These are phyloP conservation scores for Candida labiduridarum DNA, from an alignment of 1,139 yeast genomes.

Conservation along the genomic window DNA sequence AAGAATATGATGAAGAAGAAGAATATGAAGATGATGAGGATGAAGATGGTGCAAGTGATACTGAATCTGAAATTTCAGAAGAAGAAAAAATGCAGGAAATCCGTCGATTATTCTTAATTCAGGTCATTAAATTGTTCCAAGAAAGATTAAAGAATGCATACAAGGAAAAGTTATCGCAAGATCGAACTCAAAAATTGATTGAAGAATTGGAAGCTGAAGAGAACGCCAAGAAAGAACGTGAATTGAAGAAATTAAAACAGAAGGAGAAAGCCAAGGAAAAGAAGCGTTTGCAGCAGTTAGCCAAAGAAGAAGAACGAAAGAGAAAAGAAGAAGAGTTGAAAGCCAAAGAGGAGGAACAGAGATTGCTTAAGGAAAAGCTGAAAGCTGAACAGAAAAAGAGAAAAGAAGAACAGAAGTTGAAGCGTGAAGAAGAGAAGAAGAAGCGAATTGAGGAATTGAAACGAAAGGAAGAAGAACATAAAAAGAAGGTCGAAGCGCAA, in stretches of 20 bases:
- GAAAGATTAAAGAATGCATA: constrained; percentile 71
- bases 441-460: constrained; percentile 42
- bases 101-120: constrained; percentile 69
- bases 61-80: constrained; percentile 53
- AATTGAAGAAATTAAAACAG: constrained; percentile 69
- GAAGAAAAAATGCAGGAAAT: constrained; percentile 76
- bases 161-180: constrained; percentile 73
- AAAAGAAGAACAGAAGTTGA: constrained; percentile 51
- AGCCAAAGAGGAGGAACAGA: constrained; percentile 38
- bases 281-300: constrained; percentile 66
- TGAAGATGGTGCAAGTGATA: constrained; percentile 35
- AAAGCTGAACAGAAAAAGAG: constrained; percentile 47
- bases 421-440: constrained; percentile 57
- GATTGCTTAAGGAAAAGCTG: constrained; percentile 36
- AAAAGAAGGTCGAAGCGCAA: constrained; percentile 47
- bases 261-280: constrained; percentile 80
- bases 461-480: constrained; percentile 51
- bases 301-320: constrained; percentile 74
- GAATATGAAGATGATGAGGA: constrained; percentile 35
- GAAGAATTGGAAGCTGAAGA: constrained; percentile 83
- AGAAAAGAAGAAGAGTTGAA: constrained; percentile 58
- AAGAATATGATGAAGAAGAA: constrained; percentile 33
- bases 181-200: constrained; percentile 68
- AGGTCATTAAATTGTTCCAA: constrained; percentile 75
- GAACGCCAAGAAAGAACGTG: constrained; percentile 66